A percentile compares a stretch with the other conserved stretches of the same genome.
Evolutionary conservation across 768 basidiomycete genomes (phyloP).

Genomic region (Hortiboletus campestris): DNA sequence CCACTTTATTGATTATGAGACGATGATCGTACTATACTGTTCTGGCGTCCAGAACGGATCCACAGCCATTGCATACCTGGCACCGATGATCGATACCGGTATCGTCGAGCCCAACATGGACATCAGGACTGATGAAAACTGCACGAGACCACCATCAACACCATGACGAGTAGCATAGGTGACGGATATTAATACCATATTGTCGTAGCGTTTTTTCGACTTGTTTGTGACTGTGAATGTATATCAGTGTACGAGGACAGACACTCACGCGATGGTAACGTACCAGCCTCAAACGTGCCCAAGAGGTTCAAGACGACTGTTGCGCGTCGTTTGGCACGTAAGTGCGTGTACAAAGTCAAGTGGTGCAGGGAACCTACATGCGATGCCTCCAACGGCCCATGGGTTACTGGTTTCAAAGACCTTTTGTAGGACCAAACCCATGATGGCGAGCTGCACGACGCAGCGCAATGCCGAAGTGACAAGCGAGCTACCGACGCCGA

Average conservation of each 20-base stretch:
- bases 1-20: no score
- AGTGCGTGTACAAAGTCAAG: not conserved
- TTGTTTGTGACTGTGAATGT: constrained; percentile 65
- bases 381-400: constrained; percentile 73
- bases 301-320: constrained; percentile 69
- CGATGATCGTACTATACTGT: constrained; percentile 60
- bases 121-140: constrained; percentile 64
- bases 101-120: constrained; percentile 76
- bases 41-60: constrained; percentile 82
- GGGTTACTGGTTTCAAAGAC: constrained; percentile 76
- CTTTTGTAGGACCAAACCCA: constrained; percentile 64
- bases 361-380: constrained; percentile 45
- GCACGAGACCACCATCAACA: constrained; percentile 8
- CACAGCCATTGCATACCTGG: constrained; percentile 71
- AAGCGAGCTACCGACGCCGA: constrained; percentile 69
- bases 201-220: constrained; percentile 62
- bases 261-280: constrained; percentile 16
- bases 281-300: constrained; percentile 76
- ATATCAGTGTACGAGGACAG: not conserved
- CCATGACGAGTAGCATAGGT: not conserved
- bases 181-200: constrained; percentile 56
- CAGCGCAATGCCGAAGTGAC: constrained; percentile 72
- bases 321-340: not conserved
- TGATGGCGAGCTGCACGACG: constrained; percentile 71
- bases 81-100: constrained; percentile 75